These are phyloP conservation scores for Backusella tarrabulga DNA, from an alignment of 192 early-diverging fungal genomes.

Conservation along the genomic window DNA sequence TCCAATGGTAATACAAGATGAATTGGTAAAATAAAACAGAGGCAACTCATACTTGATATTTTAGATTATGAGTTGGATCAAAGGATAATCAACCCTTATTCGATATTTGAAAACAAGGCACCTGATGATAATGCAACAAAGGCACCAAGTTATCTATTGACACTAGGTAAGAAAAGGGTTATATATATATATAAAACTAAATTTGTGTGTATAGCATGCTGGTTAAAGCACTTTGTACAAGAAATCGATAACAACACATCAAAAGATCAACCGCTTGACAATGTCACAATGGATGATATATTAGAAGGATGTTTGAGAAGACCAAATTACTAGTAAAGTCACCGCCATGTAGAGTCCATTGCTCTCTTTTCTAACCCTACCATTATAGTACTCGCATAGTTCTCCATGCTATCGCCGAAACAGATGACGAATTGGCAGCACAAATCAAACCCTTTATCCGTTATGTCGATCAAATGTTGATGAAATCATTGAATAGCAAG, in stretches of 20 bases:
- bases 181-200: too few relatives aligned
- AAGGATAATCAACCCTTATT: slow-evolving; percentile 31
- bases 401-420: slow-evolving; percentile 21
- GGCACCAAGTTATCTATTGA: slow-evolving; percentile 46
- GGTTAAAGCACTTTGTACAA: slow-evolving; percentile 53
- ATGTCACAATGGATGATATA: slow-evolving; percentile 46
- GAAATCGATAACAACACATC: slow-evolving; percentile 11
- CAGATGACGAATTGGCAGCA: slow-evolving; percentile 17
- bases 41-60: too few relatives aligned
- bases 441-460: slow-evolving; percentile 29
- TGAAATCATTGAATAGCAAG: not conserved
- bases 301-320: slow-evolving; percentile 60
- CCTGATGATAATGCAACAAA: slow-evolving; percentile 22
- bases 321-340: slow-evolving; percentile 51
- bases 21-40: too few relatives aligned
- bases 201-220: slow-evolving; percentile 37
- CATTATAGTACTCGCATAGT: slow-evolving; percentile 30
- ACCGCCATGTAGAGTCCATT: not conserved
- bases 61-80: slow-evolving; percentile 20
- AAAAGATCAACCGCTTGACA: slow-evolving; percentile 9
- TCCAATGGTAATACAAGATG: slow-evolving; percentile 6
- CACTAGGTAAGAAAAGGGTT: slow-evolving; percentile 30
- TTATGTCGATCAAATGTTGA: slow-evolving; percentile 37
- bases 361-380: not conserved
- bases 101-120: slow-evolving; percentile 17